phyloP scores from a whole-genome alignment of 2,329 filamentous ascomycete species.

The Huntiella moniliformis region DNA sequence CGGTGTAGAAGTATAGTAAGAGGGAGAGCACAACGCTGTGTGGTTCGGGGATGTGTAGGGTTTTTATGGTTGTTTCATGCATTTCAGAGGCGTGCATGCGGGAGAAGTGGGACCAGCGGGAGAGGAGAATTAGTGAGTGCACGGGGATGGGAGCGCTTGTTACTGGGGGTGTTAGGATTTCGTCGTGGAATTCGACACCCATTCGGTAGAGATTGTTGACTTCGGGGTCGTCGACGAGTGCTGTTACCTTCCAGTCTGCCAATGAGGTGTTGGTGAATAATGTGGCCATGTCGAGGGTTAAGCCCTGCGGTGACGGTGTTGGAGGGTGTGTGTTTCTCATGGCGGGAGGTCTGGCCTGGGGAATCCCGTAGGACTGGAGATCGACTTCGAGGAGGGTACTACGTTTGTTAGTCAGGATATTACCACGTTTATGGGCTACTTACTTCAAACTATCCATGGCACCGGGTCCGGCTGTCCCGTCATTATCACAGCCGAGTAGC shows the following conservation, averaged over 20 bases:
- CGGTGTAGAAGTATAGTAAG: conserved; percentile 89
- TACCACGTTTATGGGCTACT: no score
- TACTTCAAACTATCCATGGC: no score
- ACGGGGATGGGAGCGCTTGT: conserved; percentile 80
- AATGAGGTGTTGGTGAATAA: no score
- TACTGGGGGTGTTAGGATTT: conserved; percentile 48
- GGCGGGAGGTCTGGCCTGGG: conserved; percentile 31
- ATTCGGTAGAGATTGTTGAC: conserved; percentile 66
- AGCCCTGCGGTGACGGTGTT: conserved; percentile 35
- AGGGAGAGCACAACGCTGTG: conserved; percentile 90
- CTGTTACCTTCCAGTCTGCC: no score
- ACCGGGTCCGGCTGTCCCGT: no score
- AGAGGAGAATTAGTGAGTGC: conserved; percentile 82
- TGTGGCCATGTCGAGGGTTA: conserved; percentile 69
- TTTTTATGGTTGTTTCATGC: conserved; percentile 91
- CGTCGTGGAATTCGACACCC: conserved; percentile 60
- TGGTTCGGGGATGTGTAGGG: conserved; percentile 94
- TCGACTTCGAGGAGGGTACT: conserved; percentile 87
- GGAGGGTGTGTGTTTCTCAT: conserved; percentile 16
- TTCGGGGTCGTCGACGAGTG: conserved; percentile 64
- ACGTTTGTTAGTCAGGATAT: conserved; percentile 13
- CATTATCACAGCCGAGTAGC: conserved; percentile 65
- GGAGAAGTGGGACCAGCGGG: conserved; percentile 92
- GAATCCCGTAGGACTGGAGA: conserved; percentile 69
- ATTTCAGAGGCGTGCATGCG: conserved; percentile 85